phyloP scores from a whole-genome alignment of 2,329 filamentous ascomycete genomes.

The Ophiocordyceps sinensis region DNA sequence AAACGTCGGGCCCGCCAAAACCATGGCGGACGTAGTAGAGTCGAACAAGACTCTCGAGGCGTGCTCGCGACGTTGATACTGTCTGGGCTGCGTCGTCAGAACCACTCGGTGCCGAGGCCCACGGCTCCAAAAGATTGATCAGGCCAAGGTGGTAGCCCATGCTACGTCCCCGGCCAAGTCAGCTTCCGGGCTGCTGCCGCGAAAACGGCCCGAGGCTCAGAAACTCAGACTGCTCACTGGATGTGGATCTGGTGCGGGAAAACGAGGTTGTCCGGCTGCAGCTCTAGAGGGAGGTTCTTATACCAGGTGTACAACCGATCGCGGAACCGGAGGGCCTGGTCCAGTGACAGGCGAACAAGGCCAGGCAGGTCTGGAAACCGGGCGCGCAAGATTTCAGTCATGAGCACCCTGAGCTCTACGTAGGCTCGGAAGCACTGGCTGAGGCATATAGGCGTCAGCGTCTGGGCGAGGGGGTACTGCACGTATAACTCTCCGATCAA shows the following conservation, averaged over 20 bases:
- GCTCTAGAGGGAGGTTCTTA: neutral
- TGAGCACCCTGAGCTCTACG: neutral
- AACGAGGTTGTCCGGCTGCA: neutral
- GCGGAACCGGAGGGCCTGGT: neutral
- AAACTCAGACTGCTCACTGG: neutral
- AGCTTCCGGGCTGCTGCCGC: neutral
- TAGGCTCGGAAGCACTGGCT: neutral
- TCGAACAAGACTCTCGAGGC: neutral
- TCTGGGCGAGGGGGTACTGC: neutral
- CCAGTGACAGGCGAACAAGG: neutral
- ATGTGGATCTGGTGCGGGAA: neutral
- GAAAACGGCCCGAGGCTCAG: neutral
- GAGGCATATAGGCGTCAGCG: neutral
- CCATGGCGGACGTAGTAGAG: neutral
- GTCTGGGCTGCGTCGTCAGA: neutral
- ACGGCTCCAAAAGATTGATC: neutral
- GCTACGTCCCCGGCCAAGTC: neutral
- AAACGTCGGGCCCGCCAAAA: neutral
- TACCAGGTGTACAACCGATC: neutral
- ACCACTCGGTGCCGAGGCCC: neutral
- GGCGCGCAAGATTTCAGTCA: neutral
- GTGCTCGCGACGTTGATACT: neutral
- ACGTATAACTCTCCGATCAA: neutral
- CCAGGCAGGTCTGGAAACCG: neutral
- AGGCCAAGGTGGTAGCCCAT: neutral